Base-by-base conservation (phyloP, 345 rosid genomes). In the Bretschneidera sinensis region DNA sequence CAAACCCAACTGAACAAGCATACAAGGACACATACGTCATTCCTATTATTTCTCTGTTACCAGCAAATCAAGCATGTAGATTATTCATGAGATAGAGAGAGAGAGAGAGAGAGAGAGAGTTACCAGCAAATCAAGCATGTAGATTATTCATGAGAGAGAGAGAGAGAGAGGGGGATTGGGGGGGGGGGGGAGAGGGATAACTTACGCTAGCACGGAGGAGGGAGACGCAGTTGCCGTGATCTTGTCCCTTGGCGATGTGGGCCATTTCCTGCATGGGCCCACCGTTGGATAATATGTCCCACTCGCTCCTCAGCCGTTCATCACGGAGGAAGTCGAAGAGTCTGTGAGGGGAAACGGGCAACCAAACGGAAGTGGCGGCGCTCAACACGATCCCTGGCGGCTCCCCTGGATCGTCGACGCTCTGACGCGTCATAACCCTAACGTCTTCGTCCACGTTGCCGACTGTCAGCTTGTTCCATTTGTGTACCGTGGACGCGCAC, bases 261-360 rank as follows among this genome's bases (percentile, higher is more conserved):
- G 96, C 92, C 89, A 94, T 88, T 75, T 94, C 97, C 65, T 94
- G 92, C 96, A 89, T 89, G 10, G 97, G 98, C 0, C 96, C 98
- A 18, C 97, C 96, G 50, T 92, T 87, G 51, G 97, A 94, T 57
- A 94, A 74, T n/a, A 94, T 90, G 74, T 90, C 99, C 99, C 99
- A 94, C 76, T 88, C 90, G 72, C 95, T 83, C 70, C 99, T 67
- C 15, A 86, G 73, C 72, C 89, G 87, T 69, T 87, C 96, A 54
- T 90, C 86, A 0, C 96, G 81, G 2, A 95, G 85, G 56, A 88
- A 88, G 72, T 91, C 85, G 9, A 95, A 95, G 54, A 95, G 79
- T 21, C 81, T 63, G 67, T 88, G 85, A 0, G 96, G 91, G 6
- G 95, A 67, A 9, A 85, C 94, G 0, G 91, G 96, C 48, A 95